A percentile compares a stretch with the other conserved stretches of the same genome.
phyloP scores from a whole-genome alignment of 768 basidiomycete species.

The Mycena rosella region DNA sequence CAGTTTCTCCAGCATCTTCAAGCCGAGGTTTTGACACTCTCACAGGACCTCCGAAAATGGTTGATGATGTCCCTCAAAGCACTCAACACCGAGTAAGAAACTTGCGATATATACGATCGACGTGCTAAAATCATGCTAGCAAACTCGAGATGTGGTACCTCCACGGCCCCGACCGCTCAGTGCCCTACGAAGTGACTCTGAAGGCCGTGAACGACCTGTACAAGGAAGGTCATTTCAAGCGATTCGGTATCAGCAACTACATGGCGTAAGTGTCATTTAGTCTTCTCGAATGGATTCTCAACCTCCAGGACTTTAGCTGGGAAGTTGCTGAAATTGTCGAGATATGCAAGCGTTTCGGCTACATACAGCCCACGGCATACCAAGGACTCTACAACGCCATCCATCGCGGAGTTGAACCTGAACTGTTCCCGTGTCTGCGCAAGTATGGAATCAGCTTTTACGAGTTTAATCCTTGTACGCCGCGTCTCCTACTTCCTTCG shows the following conservation, averaged over 20 bases:
- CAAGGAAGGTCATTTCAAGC: constrained; percentile 68
- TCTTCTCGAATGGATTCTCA: constrained; percentile 7
- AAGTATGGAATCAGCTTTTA: constrained; percentile 70
- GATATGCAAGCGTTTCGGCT: constrained; percentile 67
- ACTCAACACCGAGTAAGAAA: constrained; percentile 58
- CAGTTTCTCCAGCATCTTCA: neutral
- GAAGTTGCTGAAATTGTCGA: constrained; percentile 75
- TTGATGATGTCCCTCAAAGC: constrained; percentile 60
- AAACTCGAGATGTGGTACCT: constrained; percentile 66
- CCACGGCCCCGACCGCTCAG: constrained; percentile 70
- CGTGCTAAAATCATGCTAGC: constrained; percentile 41
- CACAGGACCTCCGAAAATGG: constrained; percentile 57
- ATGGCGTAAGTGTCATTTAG: constrained; percentile 53
- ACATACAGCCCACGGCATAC: constrained; percentile 67
- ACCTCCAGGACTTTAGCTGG: constrained; percentile 52
- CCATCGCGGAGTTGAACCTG: constrained; percentile 55
- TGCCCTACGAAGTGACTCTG: constrained; percentile 68
- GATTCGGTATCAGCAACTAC: constrained; percentile 73
- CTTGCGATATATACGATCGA: neutral
- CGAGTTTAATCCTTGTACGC: constrained; percentile 66
- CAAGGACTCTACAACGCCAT: constrained; percentile 61
- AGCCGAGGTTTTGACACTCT: neutral
- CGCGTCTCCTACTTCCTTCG: neutral
- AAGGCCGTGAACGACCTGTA: constrained; percentile 67
- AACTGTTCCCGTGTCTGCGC: constrained; percentile 67